A percentile compares a stretch with the other conserved stretches of the same genome.
Conservation (phyloP, 2,329 filamentous ascomycete species). For the Cladosporium sphaerospermum region DNA sequence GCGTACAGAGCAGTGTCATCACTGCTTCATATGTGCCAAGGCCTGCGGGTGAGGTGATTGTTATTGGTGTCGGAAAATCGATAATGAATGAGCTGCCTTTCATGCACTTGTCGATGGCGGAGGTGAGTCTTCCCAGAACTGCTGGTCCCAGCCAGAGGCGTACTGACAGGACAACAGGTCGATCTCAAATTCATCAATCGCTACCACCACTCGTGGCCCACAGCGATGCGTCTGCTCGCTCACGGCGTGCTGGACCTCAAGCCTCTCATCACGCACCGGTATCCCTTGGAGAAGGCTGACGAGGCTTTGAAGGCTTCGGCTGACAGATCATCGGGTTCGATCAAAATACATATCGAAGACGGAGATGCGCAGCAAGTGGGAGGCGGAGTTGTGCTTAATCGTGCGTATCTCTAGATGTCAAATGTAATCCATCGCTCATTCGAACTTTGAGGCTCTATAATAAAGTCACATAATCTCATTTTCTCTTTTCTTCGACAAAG, state of each 20-base stretch:
- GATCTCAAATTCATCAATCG: slow-evolving; percentile 65
- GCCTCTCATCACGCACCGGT: slow-evolving; percentile 57
- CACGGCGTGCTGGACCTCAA: slow-evolving; percentile 57
- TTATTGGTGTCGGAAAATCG: slow-evolving; percentile 30
- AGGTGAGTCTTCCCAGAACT: slow-evolving; percentile 12
- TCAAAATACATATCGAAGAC: slow-evolving; percentile 57
- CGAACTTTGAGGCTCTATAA: too few relatives aligned
- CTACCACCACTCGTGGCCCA: slow-evolving; percentile 64
- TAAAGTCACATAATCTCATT: too few relatives aligned
- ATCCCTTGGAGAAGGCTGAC: slow-evolving; percentile 54
- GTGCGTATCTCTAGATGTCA: neutral
- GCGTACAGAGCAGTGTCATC: slow-evolving; percentile 29
- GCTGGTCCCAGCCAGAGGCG: neutral
- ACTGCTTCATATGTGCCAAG: slow-evolving; percentile 23
- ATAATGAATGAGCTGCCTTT: slow-evolving; percentile 32
- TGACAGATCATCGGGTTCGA: slow-evolving; percentile 48
- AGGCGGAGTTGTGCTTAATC: neutral
- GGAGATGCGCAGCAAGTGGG: slow-evolving; percentile 1
- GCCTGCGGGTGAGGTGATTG: slow-evolving; percentile 28
- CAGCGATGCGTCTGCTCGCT: slow-evolving; percentile 55
- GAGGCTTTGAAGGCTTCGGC: slow-evolving; percentile 52
- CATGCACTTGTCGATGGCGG: slow-evolving; percentile 31
- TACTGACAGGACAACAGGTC: slow-evolving; percentile 27
- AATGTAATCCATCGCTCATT: too few relatives aligned
- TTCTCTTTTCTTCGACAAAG: too few relatives aligned